Evolutionary conservation across 108 stramenopile species (phyloP).

Genomic region (Skeletonema tropicum): DNA sequence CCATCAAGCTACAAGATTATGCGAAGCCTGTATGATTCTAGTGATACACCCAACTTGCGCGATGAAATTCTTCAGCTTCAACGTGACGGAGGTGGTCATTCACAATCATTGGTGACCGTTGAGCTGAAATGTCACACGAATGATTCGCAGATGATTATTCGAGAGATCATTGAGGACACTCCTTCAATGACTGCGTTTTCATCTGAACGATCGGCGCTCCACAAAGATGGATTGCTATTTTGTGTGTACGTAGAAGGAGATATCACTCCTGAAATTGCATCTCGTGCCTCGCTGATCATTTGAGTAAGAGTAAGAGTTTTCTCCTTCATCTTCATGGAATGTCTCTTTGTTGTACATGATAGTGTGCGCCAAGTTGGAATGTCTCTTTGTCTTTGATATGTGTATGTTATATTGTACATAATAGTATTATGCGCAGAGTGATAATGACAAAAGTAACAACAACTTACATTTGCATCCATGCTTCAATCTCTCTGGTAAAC

Average conservation of each 20-base stretch:
- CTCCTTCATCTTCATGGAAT: too few relatives aligned
- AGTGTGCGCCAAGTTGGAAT: too few relatives aligned
- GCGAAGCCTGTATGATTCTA: constrained; percentile 65
- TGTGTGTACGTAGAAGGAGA: constrained; percentile 53
- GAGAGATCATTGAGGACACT: constrained; percentile 75
- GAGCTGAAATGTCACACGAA: constrained; percentile 43
- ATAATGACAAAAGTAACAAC: too few relatives aligned
- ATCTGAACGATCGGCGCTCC: constrained; percentile 54
- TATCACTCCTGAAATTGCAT: constrained; percentile 63
- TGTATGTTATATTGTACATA: too few relatives aligned
- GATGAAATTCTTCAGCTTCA: constrained; percentile 61
- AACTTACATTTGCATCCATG: too few relatives aligned
- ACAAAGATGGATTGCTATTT: constrained; percentile 67
- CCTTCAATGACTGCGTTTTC: constrained; percentile 76
- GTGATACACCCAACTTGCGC: constrained; percentile 62
- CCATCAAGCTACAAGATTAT: constrained; percentile 63
- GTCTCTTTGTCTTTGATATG: too few relatives aligned
- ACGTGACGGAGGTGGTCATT: constrained; percentile 21
- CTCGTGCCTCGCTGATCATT: constrained; percentile 56
- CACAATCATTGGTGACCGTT: constrained; percentile 41
- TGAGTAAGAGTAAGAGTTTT: constrained; percentile 11
- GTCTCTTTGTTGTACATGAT: too few relatives aligned
- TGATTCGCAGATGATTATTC: constrained; percentile 61
- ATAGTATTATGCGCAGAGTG: too few relatives aligned
- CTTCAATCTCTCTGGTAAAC: too few relatives aligned